Percentiles rank a stretch among this genome's conserved stretches.
phyloP scores from a whole-genome alignment of 2,329 filamentous ascomycete species.

The Colletotrichum coccodes region DNA sequence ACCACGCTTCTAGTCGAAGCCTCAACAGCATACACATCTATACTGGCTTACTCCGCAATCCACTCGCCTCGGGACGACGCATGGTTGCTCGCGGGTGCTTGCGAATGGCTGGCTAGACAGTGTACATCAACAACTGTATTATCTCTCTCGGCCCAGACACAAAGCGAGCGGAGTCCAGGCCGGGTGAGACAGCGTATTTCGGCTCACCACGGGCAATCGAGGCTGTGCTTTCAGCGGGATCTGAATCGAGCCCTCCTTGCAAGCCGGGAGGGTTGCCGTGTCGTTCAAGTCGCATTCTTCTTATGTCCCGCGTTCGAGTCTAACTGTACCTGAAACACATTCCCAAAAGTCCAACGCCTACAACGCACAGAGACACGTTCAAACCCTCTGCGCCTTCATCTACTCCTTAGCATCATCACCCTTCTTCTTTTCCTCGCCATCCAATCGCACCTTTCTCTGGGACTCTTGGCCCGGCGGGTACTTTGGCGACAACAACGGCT shows the following conservation, averaged over 20 bases:
- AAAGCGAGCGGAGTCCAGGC: not conserved
- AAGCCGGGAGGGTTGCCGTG: no score
- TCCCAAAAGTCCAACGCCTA: not conserved
- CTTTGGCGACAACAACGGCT: not conserved
- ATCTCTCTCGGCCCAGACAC: no score
- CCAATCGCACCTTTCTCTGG: not conserved
- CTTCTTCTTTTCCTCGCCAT: not conserved
- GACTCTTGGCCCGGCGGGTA: not conserved
- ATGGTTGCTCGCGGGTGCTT: not conserved
- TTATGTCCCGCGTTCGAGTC: not conserved
- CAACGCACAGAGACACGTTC: not conserved
- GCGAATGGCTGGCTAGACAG: not conserved
- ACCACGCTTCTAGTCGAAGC: not conserved
- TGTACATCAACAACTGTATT: not conserved
- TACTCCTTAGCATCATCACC: not conserved
- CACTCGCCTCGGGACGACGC: not conserved
- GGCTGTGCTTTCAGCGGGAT: not conserved
- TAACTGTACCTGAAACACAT: not conserved
- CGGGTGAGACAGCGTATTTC: not conserved
- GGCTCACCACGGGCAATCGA: not conserved
- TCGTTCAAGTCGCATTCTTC: not conserved
- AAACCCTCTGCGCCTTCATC: no score
- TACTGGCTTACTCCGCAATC: not conserved
- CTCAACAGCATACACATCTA: not conserved
- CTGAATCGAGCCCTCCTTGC: not conserved